A percentile compares a stretch with the other conserved stretches of the same genome.
These are phyloP conservation scores for Aquilaria agallochum DNA, from an alignment of 441 rosid genomes.

Conservation along the genomic window DNA sequence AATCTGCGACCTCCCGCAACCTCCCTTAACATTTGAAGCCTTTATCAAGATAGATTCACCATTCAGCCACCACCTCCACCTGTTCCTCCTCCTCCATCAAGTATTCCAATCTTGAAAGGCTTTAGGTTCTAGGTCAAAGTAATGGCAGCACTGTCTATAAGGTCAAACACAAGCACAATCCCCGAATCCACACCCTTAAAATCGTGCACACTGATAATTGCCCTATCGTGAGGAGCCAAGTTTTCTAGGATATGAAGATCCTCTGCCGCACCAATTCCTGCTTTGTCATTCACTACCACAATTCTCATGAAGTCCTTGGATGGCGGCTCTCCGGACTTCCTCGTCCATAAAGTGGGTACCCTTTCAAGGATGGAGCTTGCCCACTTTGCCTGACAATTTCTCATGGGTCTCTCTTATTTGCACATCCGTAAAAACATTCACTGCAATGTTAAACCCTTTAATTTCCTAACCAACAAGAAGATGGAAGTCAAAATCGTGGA, in stretches of 20 bases:
- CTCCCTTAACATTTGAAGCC: no score
- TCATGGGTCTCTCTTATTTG: conserved; percentile 58
- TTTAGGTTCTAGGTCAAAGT: conserved; percentile 75
- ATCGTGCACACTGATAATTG: conserved; percentile 60
- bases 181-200: conserved; percentile 63
- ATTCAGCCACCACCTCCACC: conserved; percentile 1
- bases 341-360: conserved; percentile 35
- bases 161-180: conserved; percentile 52
- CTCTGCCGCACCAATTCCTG: conserved; percentile 83
- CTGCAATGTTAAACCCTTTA: conserved; percentile 84
- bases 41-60: no score
- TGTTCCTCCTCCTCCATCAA: conserved; percentile 15
- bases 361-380: conserved; percentile 51
- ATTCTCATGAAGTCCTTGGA: conserved; percentile 89
- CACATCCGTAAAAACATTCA: conserved; percentile 75
- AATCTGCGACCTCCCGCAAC: no score
- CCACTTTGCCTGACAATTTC: conserved; percentile 56
- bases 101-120: conserved; percentile 52
- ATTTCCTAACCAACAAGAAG: conserved; percentile 51
- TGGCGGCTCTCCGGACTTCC: conserved; percentile 54
- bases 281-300: conserved; percentile 48
- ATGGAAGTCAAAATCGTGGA: conserved; percentile 83
- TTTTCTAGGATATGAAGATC: conserved; percentile 70
- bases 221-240: conserved; percentile 52
- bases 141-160: conserved; percentile 83